These are phyloP conservation scores for Graphiopsis chlorocephala DNA, from an alignment of 2,329 filamentous ascomycete species.

Conservation along the genomic window DNA sequence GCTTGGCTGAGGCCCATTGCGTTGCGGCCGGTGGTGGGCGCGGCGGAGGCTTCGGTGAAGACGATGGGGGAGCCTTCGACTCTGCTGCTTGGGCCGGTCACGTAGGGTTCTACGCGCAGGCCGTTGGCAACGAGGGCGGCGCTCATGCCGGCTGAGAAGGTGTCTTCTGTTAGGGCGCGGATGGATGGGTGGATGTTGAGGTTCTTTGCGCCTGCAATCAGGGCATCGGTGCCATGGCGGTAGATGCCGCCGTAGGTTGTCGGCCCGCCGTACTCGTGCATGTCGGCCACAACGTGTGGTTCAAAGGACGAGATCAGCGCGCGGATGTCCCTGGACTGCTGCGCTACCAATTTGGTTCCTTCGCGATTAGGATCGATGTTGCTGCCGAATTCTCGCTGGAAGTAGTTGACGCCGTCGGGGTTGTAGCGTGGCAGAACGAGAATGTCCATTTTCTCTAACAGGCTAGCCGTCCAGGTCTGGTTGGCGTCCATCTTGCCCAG, in stretches of 20 bases:
- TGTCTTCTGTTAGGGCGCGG: slow-evolving; percentile 30
- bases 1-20: slow-evolving; percentile 38
- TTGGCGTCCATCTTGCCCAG: slow-evolving; percentile 35
- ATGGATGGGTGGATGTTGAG: slow-evolving; percentile 31
- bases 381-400: slow-evolving; percentile 24
- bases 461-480: slow-evolving; percentile 8
- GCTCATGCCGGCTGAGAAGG: slow-evolving; percentile 31
- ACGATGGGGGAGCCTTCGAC: background rate
- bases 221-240: slow-evolving; percentile 33
- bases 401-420: slow-evolving; percentile 24
- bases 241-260: slow-evolving; percentile 27
- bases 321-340: slow-evolving; percentile 33
- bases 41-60: slow-evolving; percentile 7
- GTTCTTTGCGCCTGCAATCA: slow-evolving; percentile 30
- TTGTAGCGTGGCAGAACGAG: slow-evolving; percentile 22
- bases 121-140: slow-evolving; percentile 26
- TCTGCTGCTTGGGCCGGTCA: slow-evolving; percentile 27
- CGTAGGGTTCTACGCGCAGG: slow-evolving; percentile 36
- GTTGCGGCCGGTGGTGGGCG: slow-evolving; percentile 37
- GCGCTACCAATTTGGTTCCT: slow-evolving; percentile 31
- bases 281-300: slow-evolving; percentile 34
- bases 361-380: slow-evolving; percentile 25
- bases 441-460: slow-evolving; percentile 27
- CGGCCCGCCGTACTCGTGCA: slow-evolving; percentile 36
- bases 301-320: slow-evolving; percentile 30